Evolutionary conservation across 139 green algal species (phyloP).

Genomic region (Nannochloris sp.): DNA sequence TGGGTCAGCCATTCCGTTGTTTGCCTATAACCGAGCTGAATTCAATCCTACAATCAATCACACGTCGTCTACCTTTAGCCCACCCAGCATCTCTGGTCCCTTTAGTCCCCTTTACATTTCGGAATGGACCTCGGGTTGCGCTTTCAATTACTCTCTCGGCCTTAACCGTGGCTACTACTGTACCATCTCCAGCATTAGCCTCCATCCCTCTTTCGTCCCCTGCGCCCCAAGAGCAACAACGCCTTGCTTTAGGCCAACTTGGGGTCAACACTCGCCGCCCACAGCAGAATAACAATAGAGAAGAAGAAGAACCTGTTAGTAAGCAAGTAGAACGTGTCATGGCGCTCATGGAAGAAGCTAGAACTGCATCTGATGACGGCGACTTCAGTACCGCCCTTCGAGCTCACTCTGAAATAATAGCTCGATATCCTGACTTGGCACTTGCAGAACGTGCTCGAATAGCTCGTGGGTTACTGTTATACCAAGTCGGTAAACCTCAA

Average conservation of each 20-base stretch:
- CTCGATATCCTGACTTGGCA: conserved; percentile 40
- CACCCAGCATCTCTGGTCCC: not conserved
- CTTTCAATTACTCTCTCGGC: too few species aligned
- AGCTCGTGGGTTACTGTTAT: conserved; percentile 48
- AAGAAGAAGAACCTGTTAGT: not conserved
- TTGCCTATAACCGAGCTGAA: too few species aligned
- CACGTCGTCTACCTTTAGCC: not conserved
- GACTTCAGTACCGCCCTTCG: not conserved
- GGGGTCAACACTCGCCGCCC: not conserved
- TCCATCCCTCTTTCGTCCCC: not conserved
- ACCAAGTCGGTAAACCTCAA: conserved; percentile 38
- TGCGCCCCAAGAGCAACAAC: not conserved
- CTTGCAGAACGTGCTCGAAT: conserved; percentile 50
- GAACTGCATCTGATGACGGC: not conserved
- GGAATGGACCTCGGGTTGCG: too few species aligned
- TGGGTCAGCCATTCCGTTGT: too few species aligned
- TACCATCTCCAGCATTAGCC: not conserved
- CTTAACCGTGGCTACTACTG: too few species aligned
- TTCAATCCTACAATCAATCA: too few species aligned
- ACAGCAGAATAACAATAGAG: too few species aligned
- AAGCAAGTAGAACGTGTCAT: not conserved
- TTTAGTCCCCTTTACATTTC: too few species aligned
- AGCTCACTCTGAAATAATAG: not conserved
- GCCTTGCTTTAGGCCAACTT: not conserved
- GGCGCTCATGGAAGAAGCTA: not conserved